Conservation (phyloP, 1,284 basidiomycete genomes). For the Rhodotorula sp. region DNA sequence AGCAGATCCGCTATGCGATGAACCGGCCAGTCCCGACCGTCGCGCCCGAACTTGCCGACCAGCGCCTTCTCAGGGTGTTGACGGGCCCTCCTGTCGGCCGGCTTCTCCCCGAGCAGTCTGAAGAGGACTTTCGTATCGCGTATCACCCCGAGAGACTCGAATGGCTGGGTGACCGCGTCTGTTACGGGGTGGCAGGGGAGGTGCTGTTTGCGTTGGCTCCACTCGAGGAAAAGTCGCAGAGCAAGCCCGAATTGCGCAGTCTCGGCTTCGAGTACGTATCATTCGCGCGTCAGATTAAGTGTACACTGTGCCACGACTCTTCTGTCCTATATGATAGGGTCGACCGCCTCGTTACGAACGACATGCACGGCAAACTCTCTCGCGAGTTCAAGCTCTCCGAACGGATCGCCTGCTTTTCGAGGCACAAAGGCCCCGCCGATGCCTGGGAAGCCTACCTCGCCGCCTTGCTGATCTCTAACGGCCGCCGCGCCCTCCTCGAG, state of each 20-base stretch:
- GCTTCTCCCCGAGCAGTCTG: not conserved
- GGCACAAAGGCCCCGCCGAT: not conserved
- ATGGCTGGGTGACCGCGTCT: conserved; percentile 7
- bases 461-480: conserved; percentile 3
- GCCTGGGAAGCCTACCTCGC: conserved; percentile 19
- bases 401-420: not conserved
- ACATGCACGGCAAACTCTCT: not conserved
- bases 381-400: not conserved
- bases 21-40: not conserved
- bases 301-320: too few relatives aligned
- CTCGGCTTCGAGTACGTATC: not conserved
- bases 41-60: not conserved
- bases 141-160: conserved; percentile 15
- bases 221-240: too few relatives aligned
- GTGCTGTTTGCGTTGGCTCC: conserved; percentile 8
- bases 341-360: not conserved
- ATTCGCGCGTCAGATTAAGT: not conserved
- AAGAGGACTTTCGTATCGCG: not conserved
- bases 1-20: not conserved
- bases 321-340: not conserved
- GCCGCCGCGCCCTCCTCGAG: not conserved
- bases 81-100: not conserved
- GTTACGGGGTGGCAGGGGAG: not conserved
- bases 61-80: not conserved
- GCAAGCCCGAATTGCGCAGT: not conserved